phyloP scores from a whole-genome alignment of 305 asterid species.

The Fraxinus sp. region DNA sequence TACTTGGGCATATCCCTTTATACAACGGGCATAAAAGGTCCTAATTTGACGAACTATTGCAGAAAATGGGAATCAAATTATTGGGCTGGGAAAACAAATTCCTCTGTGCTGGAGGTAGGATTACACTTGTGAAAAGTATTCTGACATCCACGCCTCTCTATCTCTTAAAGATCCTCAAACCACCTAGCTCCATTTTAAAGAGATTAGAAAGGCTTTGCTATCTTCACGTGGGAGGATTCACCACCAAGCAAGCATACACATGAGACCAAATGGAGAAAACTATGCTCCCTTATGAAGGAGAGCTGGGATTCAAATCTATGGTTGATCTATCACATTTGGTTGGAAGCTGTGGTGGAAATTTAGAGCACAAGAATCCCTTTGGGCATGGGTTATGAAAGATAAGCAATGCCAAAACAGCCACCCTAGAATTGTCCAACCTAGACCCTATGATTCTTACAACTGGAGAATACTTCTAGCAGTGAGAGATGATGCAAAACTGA shows the following conservation, averaged over 20 bases:
- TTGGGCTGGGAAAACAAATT: neutral
- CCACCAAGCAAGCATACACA: neutral
- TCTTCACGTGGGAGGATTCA: neutral
- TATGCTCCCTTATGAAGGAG: neutral
- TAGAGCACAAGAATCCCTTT: neutral
- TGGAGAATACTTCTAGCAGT: neutral
- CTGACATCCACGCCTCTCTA: neutral
- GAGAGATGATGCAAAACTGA: neutral
- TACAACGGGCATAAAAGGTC: neutral
- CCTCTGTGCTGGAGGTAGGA: neutral
- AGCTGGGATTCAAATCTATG: neutral
- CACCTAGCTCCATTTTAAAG: neutral
- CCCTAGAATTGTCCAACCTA: neutral
- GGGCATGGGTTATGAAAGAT: neutral
- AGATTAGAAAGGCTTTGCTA: neutral
- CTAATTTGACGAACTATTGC: neutral
- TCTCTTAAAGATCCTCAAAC: neutral
- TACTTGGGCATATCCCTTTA: neutral
- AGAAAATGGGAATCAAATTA: neutral
- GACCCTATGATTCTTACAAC: neutral
- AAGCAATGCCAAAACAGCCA: too few species aligned
- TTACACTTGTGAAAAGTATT: neutral
- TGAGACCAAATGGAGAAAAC: neutral
- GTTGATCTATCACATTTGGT: neutral
- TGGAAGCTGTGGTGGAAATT: neutral